Evolutionary conservation across 164 flowering plant genomes (phyloP), one percentile per base, ranked within the genome.

Genomic region (Dillenia suffruticosa): DNA sequence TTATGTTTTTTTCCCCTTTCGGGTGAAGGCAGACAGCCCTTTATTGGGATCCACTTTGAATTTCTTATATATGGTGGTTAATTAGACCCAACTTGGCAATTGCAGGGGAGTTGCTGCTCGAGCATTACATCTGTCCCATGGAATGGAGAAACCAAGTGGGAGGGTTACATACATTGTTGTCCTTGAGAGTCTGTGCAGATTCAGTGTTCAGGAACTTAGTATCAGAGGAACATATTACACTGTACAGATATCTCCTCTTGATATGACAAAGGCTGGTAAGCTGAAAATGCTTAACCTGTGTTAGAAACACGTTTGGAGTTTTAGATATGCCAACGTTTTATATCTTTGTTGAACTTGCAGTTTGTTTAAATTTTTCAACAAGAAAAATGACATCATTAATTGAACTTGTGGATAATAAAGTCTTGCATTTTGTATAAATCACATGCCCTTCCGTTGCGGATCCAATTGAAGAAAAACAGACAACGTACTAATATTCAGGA

Each of bases 81-180:
- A 46, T 54, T 16, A 12, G 26, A 16, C 46, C 15, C 67, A 65
- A 43, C 49, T 62, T 58, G 51, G 49, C 4, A 51, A 72, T 59
- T 60, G 53, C 70, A 94, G 98, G 78, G 98, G 98, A 65, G 98
- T 94, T 69, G 97, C 93, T 66, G 98, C 98, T 59, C 90, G 97
- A 64, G 99, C 99, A 56, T 78, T 95, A 64, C 97, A 92, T 81
- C 88, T 95, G 58, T 95, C 97, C 10, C 79, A 97, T 81, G 99
- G 97, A 61, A 96, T 95, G 67, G 97, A 95, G 79, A 95, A 95
- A 74, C 97, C 99, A 46, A 95, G 99, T 84, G 99, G 99, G 56
- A 84, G 96, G 78, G 99, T 95, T 43, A 95, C 99, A 51, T 95
- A 95, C 65, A 83, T 75, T 13, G 99, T 95, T 71, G 96, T 95